Percentiles rank a stretch among this genome's conserved stretches.
phyloP scores from a whole-genome alignment of 2,329 filamentous ascomycete species.

The Ophiognomonia clavigignenti-juglandacearum region DNA sequence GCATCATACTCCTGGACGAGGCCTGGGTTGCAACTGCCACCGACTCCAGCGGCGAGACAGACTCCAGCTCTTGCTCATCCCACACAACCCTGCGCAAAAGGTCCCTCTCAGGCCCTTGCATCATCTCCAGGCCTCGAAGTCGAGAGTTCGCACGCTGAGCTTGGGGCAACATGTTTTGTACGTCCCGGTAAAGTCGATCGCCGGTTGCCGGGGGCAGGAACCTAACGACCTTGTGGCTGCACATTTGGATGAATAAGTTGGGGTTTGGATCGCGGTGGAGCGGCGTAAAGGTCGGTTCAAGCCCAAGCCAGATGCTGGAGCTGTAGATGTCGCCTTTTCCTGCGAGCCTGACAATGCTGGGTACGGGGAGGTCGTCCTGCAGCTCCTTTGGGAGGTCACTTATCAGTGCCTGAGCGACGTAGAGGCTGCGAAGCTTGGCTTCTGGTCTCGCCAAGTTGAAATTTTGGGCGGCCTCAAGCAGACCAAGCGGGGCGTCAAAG shows the following conservation, averaged over 20 bases:
- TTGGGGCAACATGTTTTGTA: conserved; percentile 34
- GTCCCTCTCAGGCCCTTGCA: conserved; percentile 69
- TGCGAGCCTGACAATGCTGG: conserved; percentile 54
- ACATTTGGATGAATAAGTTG: conserved; percentile 84
- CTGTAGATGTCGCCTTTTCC: conserved; percentile 83
- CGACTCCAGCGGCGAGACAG: conserved; percentile 16
- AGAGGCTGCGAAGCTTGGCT: conserved; percentile 45
- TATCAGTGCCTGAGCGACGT: conserved; percentile 80
- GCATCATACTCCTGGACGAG: conserved; percentile 18
- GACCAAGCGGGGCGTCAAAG: conserved; percentile 55
- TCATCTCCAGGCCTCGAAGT: conserved; percentile 83
- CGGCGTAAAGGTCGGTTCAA: conserved; percentile 82
- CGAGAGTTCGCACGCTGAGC: conserved; percentile 34
- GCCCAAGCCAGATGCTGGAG: conserved; percentile 83
- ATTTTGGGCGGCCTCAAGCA: conserved; percentile 56
- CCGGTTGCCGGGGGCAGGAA: conserved; percentile 64
- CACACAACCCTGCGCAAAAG: conserved; percentile 68
- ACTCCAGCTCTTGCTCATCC: conserved; percentile 32
- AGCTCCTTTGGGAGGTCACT: conserved; percentile 60
- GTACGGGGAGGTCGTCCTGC: conserved; percentile 62
- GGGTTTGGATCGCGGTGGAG: conserved; percentile 91
- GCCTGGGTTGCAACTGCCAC: conserved; percentile 19
- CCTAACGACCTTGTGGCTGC: conserved; percentile 67
- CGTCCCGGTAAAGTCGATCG: conserved; percentile 53
- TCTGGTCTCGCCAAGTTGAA: conserved; percentile 34